A percentile compares a stretch with the other conserved stretches of the same genome.
Evolutionary conservation across 495 filamentous ascomycete species (phyloP).

Genomic region (Mytilinidion resinicola): DNA sequence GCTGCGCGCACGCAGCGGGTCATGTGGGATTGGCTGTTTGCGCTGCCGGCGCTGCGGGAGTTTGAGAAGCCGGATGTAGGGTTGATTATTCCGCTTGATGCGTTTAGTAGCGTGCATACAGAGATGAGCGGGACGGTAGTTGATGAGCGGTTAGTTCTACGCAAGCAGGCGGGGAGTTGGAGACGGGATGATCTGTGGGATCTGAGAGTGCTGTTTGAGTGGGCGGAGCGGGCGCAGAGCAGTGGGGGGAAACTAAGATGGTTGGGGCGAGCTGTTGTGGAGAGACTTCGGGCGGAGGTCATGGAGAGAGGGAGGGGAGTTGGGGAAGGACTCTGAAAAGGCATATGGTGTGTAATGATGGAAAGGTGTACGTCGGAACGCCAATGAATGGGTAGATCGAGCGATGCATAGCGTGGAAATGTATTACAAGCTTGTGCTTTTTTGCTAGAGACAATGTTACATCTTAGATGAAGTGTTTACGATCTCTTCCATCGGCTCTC

Average conservation of each 20-base stretch:
- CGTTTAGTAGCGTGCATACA: conserved; percentile 22
- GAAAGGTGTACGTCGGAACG: no score
- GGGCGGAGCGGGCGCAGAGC: conserved; percentile 53
- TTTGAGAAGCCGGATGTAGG: conserved; percentile 73
- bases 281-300: conserved; percentile 35
- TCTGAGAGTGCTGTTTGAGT: conserved; percentile 72
- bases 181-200: conserved; percentile 67
- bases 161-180: conserved; percentile 54
- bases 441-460: no score
- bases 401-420: no score
- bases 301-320: conserved; percentile 41
- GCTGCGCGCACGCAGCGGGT: conserved; percentile 21
- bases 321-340: neutral
- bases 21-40: conserved; percentile 72
- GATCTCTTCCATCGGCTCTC: no score
- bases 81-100: conserved; percentile 60
- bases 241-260: conserved; percentile 35
- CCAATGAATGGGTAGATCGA: no score
- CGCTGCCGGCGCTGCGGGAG: conserved; percentile 51
- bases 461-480: no score
- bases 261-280: conserved; percentile 36
- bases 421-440: no score
- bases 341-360: no score
- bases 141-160: conserved; percentile 68
- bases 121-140: conserved; percentile 57